Percentiles rank a stretch among this genome's conserved stretches.
phyloP scores from a whole-genome alignment of 2,329 filamentous ascomycete species.

The Elsinoe perseae region DNA sequence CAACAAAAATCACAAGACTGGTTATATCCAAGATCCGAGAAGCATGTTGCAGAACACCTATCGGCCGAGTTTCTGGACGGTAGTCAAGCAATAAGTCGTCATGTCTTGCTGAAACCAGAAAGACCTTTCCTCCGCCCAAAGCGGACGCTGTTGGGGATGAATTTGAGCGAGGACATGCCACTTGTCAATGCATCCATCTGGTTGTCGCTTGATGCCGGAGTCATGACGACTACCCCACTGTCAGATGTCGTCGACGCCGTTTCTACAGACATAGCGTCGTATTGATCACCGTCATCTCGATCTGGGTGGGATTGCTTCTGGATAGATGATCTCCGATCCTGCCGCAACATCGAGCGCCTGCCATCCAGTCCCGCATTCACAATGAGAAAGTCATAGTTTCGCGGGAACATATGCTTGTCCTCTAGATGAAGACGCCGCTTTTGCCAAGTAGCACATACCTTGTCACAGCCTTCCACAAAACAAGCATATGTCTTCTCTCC shows the following conservation, averaged over 20 bases:
- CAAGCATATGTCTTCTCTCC: constrained; percentile 90
- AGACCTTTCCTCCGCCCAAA: constrained; percentile 52
- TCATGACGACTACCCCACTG: neutral
- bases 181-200: constrained; percentile 57
- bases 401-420: constrained; percentile 86
- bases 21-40: constrained; percentile 76
- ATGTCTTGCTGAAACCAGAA: constrained; percentile 3
- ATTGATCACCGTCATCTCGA: neutral
- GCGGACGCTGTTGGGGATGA: constrained; percentile 59
- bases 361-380: constrained; percentile 86
- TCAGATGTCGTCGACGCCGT: constrained; percentile 1
- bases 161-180: constrained; percentile 64
- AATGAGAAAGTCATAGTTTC: constrained; percentile 78
- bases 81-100: constrained; percentile 51
- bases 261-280: constrained; percentile 2
- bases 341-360: constrained; percentile 66
- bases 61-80: constrained; percentile 74
- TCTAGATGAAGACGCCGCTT: constrained; percentile 84
- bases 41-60: constrained; percentile 87
- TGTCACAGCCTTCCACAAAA: constrained; percentile 81
- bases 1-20: constrained; percentile 51
- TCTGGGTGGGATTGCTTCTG: neutral
- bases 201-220: constrained; percentile 31
- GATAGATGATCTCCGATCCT: constrained; percentile 27
- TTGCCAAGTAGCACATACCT: constrained; percentile 71